Percentiles rank a stretch among this genome's conserved stretches.
These are phyloP conservation scores for Acer yangbiense DNA, from an alignment of 345 rosid genomes.

Conservation along the genomic window DNA sequence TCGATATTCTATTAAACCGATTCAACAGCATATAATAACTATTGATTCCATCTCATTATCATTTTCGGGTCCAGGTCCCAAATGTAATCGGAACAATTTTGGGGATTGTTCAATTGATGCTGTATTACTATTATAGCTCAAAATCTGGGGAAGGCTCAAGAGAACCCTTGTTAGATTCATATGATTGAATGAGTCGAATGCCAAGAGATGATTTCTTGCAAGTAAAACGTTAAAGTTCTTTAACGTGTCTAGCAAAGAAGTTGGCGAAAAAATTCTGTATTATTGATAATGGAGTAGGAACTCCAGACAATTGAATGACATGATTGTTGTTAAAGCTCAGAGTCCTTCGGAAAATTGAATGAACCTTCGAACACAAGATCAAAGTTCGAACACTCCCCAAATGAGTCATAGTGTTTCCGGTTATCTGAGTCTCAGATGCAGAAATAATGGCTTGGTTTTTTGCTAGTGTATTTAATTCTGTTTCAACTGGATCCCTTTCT, in stretches of 20 bases:
- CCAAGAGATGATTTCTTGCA: neutral
- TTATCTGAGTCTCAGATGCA: neutral
- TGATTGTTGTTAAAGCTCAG: neutral
- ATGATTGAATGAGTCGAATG: neutral
- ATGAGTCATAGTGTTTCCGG: neutral
- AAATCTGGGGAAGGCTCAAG: slow-evolving; percentile 25
- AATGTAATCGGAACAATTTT: slow-evolving; percentile 55
- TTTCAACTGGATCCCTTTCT: too few species aligned
- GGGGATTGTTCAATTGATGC: slow-evolving; percentile 39
- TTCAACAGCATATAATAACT: neutral
- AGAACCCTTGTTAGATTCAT: slow-evolving; percentile 41
- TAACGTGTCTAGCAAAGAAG: neutral
- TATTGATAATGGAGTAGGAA: slow-evolving; percentile 3
- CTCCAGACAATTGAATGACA: neutral
- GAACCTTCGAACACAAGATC: neutral
- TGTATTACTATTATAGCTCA: slow-evolving; percentile 38
- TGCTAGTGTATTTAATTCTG: too few species aligned
- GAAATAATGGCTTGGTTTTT: neutral
- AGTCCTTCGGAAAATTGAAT: too few species aligned
- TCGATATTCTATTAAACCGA: too few species aligned
- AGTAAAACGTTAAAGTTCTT: neutral
- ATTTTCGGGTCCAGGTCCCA: slow-evolving; percentile 32
- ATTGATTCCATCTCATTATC: neutral
- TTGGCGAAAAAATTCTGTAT: neutral
- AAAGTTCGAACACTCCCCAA: neutral